A percentile compares a stretch with the other conserved stretches of the same genome.
Evolutionary conservation across 1,139 yeast genomes (phyloP).

Genomic region (Lodderomyces theae): DNA sequence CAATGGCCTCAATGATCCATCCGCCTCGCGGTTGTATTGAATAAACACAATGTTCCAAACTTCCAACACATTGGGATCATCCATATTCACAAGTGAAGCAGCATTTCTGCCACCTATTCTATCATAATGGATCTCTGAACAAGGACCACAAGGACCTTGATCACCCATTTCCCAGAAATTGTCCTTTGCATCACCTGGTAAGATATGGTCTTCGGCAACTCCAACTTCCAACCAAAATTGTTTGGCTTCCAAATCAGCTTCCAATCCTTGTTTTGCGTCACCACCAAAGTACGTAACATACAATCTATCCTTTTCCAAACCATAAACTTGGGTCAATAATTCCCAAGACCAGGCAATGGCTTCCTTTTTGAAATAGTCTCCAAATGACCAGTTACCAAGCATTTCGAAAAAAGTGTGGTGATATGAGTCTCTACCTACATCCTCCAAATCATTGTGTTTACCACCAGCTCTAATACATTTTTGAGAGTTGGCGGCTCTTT

Average conservation of each 20-base stretch:
- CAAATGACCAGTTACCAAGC: slow-evolving; percentile 99
- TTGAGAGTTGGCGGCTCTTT: slow-evolving; percentile 92
- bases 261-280: slow-evolving; percentile 76
- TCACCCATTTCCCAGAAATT: slow-evolving; percentile 99
- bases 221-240: slow-evolving; percentile 84
- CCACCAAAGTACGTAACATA: slow-evolving; percentile 98
- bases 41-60: slow-evolving; percentile 97
- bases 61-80: slow-evolving; percentile 96
- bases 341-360: slow-evolving; percentile 92
- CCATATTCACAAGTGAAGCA: slow-evolving; percentile 82
- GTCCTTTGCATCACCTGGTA: slow-evolving; percentile 87
- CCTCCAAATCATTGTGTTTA: slow-evolving; percentile 97
- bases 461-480: slow-evolving; percentile 99
- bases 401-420: slow-evolving; percentile 98
- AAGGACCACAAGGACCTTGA: slow-evolving; percentile 99
- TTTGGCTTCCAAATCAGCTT: slow-evolving; percentile 92
- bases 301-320: slow-evolving; percentile 71
- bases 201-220: slow-evolving; percentile 84
- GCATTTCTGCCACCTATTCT: slow-evolving; percentile 98
- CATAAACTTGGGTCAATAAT: slow-evolving; percentile 77
- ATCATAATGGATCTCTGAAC: slow-evolving; percentile 96
- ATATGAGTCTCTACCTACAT: slow-evolving; percentile 95
- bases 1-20: slow-evolving; percentile 71
- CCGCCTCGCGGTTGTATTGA: slow-evolving; percentile 92
- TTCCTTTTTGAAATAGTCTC: slow-evolving; percentile 94